Evolutionary conservation across 139 green algal species (phyloP), one percentile per base, ranked within the genome.

Genomic region (Volvox africanus): DNA sequence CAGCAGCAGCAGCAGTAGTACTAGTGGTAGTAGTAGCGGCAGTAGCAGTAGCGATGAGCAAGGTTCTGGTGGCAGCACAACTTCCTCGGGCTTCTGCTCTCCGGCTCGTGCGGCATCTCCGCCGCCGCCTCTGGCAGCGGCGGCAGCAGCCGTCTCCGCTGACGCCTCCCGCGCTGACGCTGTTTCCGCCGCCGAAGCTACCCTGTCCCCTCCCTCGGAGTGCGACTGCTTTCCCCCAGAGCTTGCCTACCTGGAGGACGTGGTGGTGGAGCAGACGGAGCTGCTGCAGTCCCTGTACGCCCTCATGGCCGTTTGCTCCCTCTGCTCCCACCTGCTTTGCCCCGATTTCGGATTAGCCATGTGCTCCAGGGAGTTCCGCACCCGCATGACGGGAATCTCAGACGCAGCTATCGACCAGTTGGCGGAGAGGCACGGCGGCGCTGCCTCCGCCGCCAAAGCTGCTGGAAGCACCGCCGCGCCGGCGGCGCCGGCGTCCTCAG

Each of bases 221-320:
- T 19, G 73, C 73, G 73, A 37, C 73, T 19, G 16, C 73, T 13
- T 36, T 44, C 36, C 83, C 83, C 84, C 69, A 26, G 84, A 82
- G 84, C 84, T 89, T 20, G 6, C 3, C 9, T 55, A 55, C 37
- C 44, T 89, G 36, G 84, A 89, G 84, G 69, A 55, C 6, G 69
- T 73, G 20, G 84, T 89, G 35, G 84, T 82, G 69, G 69, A 82
- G 37, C 84, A 89, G n/a, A 82, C 84, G 26, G 84, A 89, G 6
- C 84, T 89, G 24, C 84, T 89, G 84, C 26, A 65, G 37, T 71
- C 69, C 17, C 69, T 89, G 16, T 89, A 89, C 84, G 19, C n/a
- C 69, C 84, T 89, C 3, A 89, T 89, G 84, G 84, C 84, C 5
- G 1, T 82, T 1, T 89, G 32, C 69, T 89, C 84, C 14, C 37